Evolutionary conservation across 345 rosid genomes (phyloP), one percentile per base, ranked within the genome.

Genomic region (Luvunga scandens): DNA sequence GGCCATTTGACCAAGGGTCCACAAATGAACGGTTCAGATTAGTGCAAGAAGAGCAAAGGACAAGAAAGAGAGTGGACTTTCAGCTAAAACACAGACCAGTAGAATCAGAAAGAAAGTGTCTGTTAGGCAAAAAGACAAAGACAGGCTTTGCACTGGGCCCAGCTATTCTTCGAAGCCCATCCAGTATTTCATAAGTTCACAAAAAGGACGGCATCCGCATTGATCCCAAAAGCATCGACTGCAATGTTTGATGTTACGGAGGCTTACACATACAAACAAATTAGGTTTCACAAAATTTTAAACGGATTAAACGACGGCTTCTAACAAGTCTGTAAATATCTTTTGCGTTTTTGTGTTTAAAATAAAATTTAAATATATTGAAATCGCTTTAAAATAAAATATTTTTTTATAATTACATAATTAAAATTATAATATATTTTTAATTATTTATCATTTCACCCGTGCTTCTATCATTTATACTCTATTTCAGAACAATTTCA

Each of bases 61-160:
- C 86, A 42, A 73, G 31, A 84, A 76, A 82, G 77, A 80, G 85
- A 84, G 89, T 85, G 76, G 94, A 89, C 92, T 89, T 86, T 88
- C 66, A 59, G 83, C 38, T 69, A 70, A 14, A 0, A 18, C 5
- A 19, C 80, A 36, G 80, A 85, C 86, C 62, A 84, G 81, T 10
- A 6, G 78, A 80, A 86, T 83, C 90, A 76, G 88, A 73, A 30
- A n/a, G 75, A 18, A 60, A 74, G 42, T 72, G 56, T 66, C 75
- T 71, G 80, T 31, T 45, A 72, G 67, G 87, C 75, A 30, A 72
- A 82, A 89, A 78, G 92, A 85, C 94, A 84, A 33, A 48, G 38
- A 12, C 80, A 56, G 80, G 78, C 91, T 90, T 85, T 85, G 82
- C 79, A 10, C 12, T 79, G 88, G 85, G 72, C 83, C 87, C 88